A percentile compares a stretch with the other conserved stretches of the same genome.
Conservation (phyloP, 75 land plant genomes). For the Cryptomeria japonica region DNA sequence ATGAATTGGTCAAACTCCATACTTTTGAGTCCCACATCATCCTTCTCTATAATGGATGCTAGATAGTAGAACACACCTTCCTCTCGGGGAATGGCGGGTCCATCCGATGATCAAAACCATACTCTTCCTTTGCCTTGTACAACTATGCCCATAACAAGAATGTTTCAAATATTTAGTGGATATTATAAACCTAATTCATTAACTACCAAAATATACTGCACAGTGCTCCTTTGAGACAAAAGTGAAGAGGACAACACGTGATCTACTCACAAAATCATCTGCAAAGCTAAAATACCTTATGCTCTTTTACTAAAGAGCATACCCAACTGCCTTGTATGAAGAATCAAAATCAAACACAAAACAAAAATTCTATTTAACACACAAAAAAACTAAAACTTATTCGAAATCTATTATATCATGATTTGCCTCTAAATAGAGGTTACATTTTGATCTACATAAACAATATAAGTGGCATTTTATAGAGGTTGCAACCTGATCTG, state of each 20-base stretch:
- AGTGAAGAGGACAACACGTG: neutral
- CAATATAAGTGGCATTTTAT: no score
- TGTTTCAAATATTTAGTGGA: slow-evolving; percentile 43
- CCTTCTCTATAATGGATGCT: neutral
- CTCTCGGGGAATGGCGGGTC: slow-evolving; percentile 62
- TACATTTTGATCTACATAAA: no score
- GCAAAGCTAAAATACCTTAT: neutral
- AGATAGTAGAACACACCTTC: slow-evolving; percentile 20
- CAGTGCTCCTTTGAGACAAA: slow-evolving; percentile 30
- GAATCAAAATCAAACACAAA: no score
- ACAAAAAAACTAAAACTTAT: no score
- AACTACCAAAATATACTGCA: slow-evolving; percentile 67
- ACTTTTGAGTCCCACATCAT: neutral
- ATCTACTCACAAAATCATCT: neutral
- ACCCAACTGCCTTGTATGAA: neutral
- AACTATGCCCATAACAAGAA: slow-evolving; percentile 50
- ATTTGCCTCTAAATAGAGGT: no score
- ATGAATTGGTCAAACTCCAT: neutral
- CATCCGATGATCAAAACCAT: slow-evolving; percentile 55
- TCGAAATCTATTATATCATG: no score
- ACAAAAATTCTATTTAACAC: no score
- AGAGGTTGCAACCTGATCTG: no score
- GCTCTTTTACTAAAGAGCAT: neutral
- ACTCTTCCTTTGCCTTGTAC: slow-evolving; percentile 61
- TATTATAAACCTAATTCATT: slow-evolving; percentile 46